A percentile compares a stretch with the other conserved stretches of the same genome.
phyloP scores from a whole-genome alignment of 2,329 filamentous ascomycete genomes.

The Colletotrichum sp. region DNA sequence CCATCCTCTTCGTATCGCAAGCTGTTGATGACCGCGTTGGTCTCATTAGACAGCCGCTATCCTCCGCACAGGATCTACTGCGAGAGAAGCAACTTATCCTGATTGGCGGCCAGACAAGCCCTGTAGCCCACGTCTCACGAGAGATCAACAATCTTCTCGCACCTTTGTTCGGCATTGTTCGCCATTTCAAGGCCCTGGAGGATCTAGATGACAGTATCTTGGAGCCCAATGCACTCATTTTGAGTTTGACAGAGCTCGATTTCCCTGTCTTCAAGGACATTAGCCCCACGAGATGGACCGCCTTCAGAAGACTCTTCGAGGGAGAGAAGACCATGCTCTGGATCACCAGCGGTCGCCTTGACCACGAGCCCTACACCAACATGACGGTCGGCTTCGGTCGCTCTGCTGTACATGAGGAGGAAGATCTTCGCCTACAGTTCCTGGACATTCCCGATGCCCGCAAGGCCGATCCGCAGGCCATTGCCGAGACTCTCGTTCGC shows the following conservation, averaged over 20 bases:
- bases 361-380: slow-evolving; percentile 22
- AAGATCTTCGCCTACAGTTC: slow-evolving; percentile 7
- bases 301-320: slow-evolving; percentile 21
- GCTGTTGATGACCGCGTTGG: slow-evolving; percentile 18
- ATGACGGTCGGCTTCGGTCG: slow-evolving; percentile 20
- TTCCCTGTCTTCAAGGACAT: slow-evolving; percentile 35
- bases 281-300: slow-evolving; percentile 26
- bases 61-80: background rate
- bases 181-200: background rate
- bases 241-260: slow-evolving; percentile 13
- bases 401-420: background rate
- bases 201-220: background rate
- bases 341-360: slow-evolving; percentile 22
- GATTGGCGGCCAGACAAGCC: background rate
- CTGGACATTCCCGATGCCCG: background rate
- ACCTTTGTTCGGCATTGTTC: background rate
- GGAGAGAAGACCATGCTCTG: slow-evolving; percentile 20
- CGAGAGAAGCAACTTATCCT: background rate
- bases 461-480: background rate
- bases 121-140: background rate
- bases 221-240: background rate
- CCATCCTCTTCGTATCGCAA: slow-evolving; percentile 25
- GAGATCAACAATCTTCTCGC: background rate
- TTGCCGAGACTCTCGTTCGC: background rate
- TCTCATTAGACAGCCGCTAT: background rate